Evolutionary conservation across 352 stramenopile species (phyloP), one percentile per base, ranked within the genome.

Genomic region (Globisporangium irregulare): DNA sequence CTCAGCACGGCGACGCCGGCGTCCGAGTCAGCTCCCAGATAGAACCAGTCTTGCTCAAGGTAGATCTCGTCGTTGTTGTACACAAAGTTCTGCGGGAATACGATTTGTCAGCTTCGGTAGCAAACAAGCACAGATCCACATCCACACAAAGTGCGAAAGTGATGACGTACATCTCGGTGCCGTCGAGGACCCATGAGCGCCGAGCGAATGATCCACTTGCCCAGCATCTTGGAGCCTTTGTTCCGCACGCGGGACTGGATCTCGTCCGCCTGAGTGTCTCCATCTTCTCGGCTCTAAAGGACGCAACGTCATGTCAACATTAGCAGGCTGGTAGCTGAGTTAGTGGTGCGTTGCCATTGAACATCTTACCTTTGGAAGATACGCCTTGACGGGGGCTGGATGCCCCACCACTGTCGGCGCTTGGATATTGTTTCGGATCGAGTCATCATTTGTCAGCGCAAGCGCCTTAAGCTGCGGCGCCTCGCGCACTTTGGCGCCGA

Each of bases 31-130:
- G 86, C 84, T 22, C 79, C 83, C 8, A 94, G 67, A 57, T 94
- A 92, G 73, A 94, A 94, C 84, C 86, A 92, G 72, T 94, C 84
- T 56, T 94, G 86, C 75, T 94, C 84, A 15, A 94, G 65, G 64
- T 88, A 94, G 18, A 94, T 75, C 68, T 94, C 86, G 61, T 92
- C 84, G 63, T 86, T 86, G 74, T 92, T 94, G 76, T 92, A 92
- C 29, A 93, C 86, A 61, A 90, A 93, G 32, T 80, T 82, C 84
- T 92, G 61, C 10, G 29, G 59, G 5, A 12, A 59, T 3, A 27
- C 7, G 9, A 25, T 18, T 9, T 29, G 34, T 66, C 20, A 70
- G 32, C 8, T 20, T 50, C 41, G 12, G 27, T 29, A 29, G 27
- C 27, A 29, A 29, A 29, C 27, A 29, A 29, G 1, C 27, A 29